Evolutionary conservation across 2,329 filamentous ascomycete species (phyloP).

Genomic region (Fusarium hainanense): DNA sequence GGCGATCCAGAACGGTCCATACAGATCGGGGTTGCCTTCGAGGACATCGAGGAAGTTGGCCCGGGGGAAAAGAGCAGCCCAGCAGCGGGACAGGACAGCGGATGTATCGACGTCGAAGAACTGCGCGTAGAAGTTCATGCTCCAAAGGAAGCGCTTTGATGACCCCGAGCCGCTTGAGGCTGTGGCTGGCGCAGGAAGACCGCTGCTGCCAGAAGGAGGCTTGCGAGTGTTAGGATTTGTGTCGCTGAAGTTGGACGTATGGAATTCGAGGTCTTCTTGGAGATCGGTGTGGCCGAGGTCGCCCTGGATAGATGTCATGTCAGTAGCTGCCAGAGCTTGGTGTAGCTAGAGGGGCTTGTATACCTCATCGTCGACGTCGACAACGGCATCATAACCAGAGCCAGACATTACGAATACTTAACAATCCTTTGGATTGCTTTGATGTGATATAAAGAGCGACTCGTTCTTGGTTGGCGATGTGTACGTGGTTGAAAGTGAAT

Average conservation of each 20-base stretch:
- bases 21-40: constrained; percentile 95
- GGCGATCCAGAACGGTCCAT: constrained; percentile 98
- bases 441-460: background rate
- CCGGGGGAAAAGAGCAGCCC: constrained; percentile 87
- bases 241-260: constrained; percentile 86
- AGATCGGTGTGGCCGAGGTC: constrained; percentile 98
- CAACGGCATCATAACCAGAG: constrained; percentile 95
- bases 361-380: constrained; percentile 97
- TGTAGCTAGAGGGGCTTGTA: constrained; percentile 27
- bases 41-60: constrained; percentile 97
- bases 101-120: constrained; percentile 99
- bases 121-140: constrained; percentile 91
- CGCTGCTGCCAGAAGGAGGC: constrained; percentile 55
- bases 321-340: constrained; percentile 21
- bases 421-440: background rate
- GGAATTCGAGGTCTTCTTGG: constrained; percentile 98
- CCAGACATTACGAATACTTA: constrained; percentile 71
- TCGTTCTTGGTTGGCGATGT: background rate
- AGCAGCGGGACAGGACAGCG: constrained; percentile 87
- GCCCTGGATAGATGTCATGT: constrained; percentile 67
- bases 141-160: constrained; percentile 93
- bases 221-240: constrained; percentile 62
- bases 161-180: constrained; percentile 54
- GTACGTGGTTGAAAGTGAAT: constrained; percentile 13
- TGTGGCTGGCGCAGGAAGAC: constrained; percentile 69